Evolutionary conservation across 371 early-diverging fungal genomes (phyloP).

Genomic region (Parasitella parasitica): DNA sequence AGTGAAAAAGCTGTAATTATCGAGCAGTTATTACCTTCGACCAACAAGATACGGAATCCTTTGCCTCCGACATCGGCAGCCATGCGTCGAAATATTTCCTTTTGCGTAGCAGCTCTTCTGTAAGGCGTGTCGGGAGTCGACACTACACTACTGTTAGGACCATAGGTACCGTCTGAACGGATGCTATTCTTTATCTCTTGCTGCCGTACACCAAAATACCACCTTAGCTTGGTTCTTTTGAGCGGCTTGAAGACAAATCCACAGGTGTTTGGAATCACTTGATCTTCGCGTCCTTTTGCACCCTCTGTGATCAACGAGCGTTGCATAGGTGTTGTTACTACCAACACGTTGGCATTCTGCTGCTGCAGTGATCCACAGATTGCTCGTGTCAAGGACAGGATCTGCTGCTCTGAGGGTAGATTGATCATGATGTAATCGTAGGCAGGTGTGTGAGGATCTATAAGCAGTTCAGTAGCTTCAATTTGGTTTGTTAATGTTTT

Average conservation of each 20-base stretch:
- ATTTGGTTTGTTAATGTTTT: slow-evolving; percentile 33
- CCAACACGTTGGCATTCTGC: slow-evolving; percentile 43
- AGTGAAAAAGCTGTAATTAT: background rate
- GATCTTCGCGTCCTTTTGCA: slow-evolving; percentile 34
- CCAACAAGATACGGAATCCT: slow-evolving; percentile 50
- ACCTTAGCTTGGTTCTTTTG: slow-evolving; percentile 53
- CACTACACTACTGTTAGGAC: background rate
- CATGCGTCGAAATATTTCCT: slow-evolving; percentile 58
- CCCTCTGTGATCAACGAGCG: slow-evolving; percentile 54
- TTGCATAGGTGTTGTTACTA: slow-evolving; percentile 63
- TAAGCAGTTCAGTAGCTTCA: slow-evolving; percentile 33
- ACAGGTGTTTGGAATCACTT: slow-evolving; percentile 40
- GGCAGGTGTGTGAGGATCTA: slow-evolving; percentile 25
- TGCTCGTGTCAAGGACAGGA: slow-evolving; percentile 42
- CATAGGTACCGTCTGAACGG: background rate
- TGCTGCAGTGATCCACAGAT: slow-evolving; percentile 42
- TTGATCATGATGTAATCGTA: slow-evolving; percentile 59
- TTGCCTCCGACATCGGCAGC: slow-evolving; percentile 51
- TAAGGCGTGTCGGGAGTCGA: slow-evolving; percentile 46
- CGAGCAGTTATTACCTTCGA: slow-evolving; percentile 42
- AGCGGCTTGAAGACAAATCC: slow-evolving; percentile 66
- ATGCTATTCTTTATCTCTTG: slow-evolving; percentile 1
- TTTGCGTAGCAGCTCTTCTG: slow-evolving; percentile 51
- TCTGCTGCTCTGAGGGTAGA: slow-evolving; percentile 47
- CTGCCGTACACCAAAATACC: slow-evolving; percentile 52